Evolutionary conservation across 306 rosid genomes (phyloP).

Genomic region (Castanea sativa): DNA sequence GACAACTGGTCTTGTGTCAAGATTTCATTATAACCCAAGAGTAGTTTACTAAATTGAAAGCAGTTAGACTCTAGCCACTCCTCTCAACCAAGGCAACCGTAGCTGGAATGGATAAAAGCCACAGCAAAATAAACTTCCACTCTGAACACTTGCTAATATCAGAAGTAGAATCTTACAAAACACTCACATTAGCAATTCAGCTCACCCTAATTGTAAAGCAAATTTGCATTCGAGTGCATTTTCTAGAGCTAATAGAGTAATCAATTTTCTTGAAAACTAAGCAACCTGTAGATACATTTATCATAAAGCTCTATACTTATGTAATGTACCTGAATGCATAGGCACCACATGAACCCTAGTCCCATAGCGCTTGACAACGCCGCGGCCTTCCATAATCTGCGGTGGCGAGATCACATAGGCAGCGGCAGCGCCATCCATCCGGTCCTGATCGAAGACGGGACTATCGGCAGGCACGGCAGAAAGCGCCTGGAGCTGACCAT

Average conservation of each 20-base stretch:
- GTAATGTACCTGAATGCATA: constrained; percentile 83
- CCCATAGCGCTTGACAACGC: constrained; percentile 88
- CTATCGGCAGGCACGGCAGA: constrained; percentile 72
- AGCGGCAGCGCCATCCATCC: constrained; percentile 47
- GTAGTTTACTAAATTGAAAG: background rate
- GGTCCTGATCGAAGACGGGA: constrained; percentile 69
- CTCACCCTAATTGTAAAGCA: background rate
- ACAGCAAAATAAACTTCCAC: background rate
- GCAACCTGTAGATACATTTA: background rate
- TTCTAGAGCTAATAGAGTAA: background rate
- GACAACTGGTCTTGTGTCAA: background rate
- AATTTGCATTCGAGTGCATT: background rate
- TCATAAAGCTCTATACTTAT: background rate
- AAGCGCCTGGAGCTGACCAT: constrained; percentile 94
- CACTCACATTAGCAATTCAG: background rate
- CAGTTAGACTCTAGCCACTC: background rate
- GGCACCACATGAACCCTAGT: constrained; percentile 80
- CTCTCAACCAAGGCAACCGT: background rate
- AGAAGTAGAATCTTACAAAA: background rate
- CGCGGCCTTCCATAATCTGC: constrained; percentile 77
- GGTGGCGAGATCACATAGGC: constrained; percentile 75
- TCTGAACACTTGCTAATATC: background rate
- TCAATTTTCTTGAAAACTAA: background rate
- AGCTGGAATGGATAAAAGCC: background rate
- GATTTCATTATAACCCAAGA: background rate